Percentiles rank a stretch among this genome's conserved stretches.
Conservation (phyloP, 2,329 filamentous ascomycete species). For the Trichoderma atroviride region DNA sequence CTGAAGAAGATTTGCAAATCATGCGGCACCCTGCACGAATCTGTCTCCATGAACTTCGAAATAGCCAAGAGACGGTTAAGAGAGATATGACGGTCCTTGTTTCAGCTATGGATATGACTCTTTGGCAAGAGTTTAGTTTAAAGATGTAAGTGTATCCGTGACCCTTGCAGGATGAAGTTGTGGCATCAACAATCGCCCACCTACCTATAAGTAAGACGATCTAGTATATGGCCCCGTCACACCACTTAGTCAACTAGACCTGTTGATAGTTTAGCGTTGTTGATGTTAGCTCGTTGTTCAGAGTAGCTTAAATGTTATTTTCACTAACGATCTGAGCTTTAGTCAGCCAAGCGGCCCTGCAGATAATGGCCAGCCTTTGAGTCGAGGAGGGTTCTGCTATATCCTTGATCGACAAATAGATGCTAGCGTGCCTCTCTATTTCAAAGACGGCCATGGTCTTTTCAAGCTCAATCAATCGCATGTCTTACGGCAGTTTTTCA, state of each 20-base stretch:
- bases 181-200: too few relatives aligned
- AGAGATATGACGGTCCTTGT: not conserved
- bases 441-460: not conserved
- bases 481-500: not conserved
- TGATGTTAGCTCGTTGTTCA: too few relatives aligned
- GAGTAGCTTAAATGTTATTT: not conserved
- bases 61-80: not conserved
- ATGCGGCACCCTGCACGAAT: slow-evolving; percentile 25
- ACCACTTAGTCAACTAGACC: too few relatives aligned
- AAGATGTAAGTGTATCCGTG: not conserved
- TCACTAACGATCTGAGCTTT: not conserved
- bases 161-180: too few relatives aligned
- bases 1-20: not conserved
- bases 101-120: not conserved
- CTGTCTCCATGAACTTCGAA: not conserved
- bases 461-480: not conserved
- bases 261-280: too few relatives aligned
- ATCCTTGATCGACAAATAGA: not conserved
- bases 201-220: too few relatives aligned
- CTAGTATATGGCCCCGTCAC: too few relatives aligned
- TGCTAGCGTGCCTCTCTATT: not conserved
- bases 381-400: not conserved
- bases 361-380: not conserved
- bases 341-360: not conserved
- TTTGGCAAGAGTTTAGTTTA: slow-evolving; percentile 1